Conservation (phyloP, 2,329 filamentous ascomycete genomes). For the Alternaria sp. region DNA sequence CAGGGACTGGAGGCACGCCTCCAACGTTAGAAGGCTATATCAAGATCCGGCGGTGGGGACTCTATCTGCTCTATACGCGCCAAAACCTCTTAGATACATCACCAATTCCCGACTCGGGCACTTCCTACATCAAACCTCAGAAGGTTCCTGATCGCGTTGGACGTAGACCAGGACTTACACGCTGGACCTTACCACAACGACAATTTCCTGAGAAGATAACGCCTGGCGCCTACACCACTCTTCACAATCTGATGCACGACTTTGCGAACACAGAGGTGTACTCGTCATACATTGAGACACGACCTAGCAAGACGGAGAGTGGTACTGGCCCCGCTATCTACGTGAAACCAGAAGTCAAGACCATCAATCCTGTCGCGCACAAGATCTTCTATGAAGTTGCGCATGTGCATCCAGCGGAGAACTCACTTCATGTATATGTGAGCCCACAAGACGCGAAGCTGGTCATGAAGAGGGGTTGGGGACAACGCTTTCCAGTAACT, state of each 20-base stretch:
- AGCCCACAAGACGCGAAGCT: slow-evolving; percentile 78
- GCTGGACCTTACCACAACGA: slow-evolving; percentile 46
- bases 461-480: slow-evolving; percentile 79
- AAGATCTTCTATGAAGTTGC: slow-evolving; percentile 47
- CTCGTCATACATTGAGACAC: slow-evolving; percentile 30
- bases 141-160: slow-evolving; percentile 34
- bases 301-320: slow-evolving; percentile 43
- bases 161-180: slow-evolving; percentile 31
- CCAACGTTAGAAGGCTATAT: slow-evolving; percentile 42
- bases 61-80: slow-evolving; percentile 38
- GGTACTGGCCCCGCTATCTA: slow-evolving; percentile 46
- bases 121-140: slow-evolving; percentile 35
- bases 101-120: slow-evolving; percentile 34
- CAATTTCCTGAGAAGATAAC: slow-evolving; percentile 38
- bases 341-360: slow-evolving; percentile 35
- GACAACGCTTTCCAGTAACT: slow-evolving; percentile 65
- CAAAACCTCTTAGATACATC: slow-evolving; percentile 39
- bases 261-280: slow-evolving; percentile 32
- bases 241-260: slow-evolving; percentile 35
- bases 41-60: slow-evolving; percentile 42
- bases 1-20: slow-evolving; percentile 46
- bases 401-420: slow-evolving; percentile 79
- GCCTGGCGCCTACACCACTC: slow-evolving; percentile 23
- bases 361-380: slow-evolving; percentile 40
- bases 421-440: slow-evolving; percentile 79